These are phyloP conservation scores for Periconia sp. DNA, from an alignment of 2,329 filamentous ascomycete genomes.

Conservation along the genomic window DNA sequence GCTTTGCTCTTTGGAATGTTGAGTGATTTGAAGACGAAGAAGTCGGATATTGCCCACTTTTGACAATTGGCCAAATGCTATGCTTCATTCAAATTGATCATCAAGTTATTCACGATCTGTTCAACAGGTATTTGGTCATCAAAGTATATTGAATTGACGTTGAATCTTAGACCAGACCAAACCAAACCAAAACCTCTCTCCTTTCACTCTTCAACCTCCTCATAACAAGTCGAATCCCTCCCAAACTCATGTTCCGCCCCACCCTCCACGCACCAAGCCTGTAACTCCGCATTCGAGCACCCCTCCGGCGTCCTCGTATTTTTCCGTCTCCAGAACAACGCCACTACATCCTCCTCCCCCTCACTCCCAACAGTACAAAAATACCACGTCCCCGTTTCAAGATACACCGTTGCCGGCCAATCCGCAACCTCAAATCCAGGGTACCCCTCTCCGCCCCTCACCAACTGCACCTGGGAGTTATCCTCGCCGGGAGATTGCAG, in stretches of 20 bases:
- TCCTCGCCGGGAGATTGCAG: constrained; percentile 3
- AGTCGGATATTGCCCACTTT: too few relatives aligned
- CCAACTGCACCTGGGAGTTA: constrained; percentile 3
- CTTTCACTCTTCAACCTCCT: background rate
- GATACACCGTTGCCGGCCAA: constrained; percentile 2
- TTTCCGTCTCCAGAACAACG: constrained; percentile 8
- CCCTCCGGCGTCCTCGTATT: constrained; percentile 4
- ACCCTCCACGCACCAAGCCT: constrained; percentile 8
- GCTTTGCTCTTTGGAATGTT: too few relatives aligned
- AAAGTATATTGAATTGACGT: too few relatives aligned
- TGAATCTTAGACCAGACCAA: too few relatives aligned
- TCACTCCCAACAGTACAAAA: background rate
- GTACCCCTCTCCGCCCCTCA: constrained; percentile 6
- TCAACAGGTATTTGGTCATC: too few relatives aligned
- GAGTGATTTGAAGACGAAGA: too few relatives aligned
- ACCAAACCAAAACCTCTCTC: background rate
- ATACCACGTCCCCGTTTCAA: constrained; percentile 9
- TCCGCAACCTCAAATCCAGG: constrained; percentile 4
- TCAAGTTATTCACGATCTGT: too few relatives aligned
- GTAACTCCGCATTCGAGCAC: constrained; percentile 7
- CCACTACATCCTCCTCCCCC: constrained; percentile 2
- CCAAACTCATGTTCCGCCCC: constrained; percentile 6
- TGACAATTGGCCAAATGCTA: too few relatives aligned
- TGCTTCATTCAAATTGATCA: too few relatives aligned
- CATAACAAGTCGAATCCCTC: constrained; percentile 3